These are phyloP conservation scores for Euphrasia arctica DNA, from an alignment of 305 asterid species.

Conservation along the genomic window DNA sequence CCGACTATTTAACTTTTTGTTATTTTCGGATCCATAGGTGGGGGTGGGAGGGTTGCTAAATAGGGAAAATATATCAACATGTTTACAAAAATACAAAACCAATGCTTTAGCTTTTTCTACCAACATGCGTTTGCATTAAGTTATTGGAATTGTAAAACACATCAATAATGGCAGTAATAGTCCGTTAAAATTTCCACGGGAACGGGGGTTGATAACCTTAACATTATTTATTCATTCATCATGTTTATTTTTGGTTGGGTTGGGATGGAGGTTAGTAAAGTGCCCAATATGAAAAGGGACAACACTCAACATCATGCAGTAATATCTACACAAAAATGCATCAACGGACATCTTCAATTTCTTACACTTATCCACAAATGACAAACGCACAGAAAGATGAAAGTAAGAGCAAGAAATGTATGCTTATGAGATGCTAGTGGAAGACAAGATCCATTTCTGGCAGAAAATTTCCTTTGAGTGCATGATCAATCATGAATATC, in stretches of 20 bases:
- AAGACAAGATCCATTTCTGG: slow-evolving; percentile 18
- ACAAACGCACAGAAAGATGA: neutral
- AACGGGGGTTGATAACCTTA: neutral
- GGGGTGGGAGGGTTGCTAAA: neutral
- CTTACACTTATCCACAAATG: neutral
- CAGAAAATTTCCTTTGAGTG: slow-evolving; percentile 10
- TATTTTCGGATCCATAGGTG: neutral
- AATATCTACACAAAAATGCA: slow-evolving; percentile 9
- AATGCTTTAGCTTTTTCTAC: neutral
- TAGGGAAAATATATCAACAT: neutral
- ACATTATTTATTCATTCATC: neutral
- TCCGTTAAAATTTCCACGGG: neutral
- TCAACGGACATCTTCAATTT: slow-evolving; percentile 3
- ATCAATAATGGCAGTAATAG: neutral
- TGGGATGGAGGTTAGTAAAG: neutral
- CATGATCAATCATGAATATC: slow-evolving; percentile 14
- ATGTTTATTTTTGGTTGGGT: neutral
- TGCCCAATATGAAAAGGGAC: neutral
- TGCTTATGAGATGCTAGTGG: slow-evolving; percentile 8
- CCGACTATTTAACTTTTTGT: neutral
- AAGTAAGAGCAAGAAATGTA: neutral
- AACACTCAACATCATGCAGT: slow-evolving; percentile 11
- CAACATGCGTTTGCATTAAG: neutral
- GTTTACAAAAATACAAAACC: neutral
- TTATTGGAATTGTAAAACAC: neutral